phyloP scores from a whole-genome alignment of 352 stramenopile species.

The Pythium biforme region DNA sequence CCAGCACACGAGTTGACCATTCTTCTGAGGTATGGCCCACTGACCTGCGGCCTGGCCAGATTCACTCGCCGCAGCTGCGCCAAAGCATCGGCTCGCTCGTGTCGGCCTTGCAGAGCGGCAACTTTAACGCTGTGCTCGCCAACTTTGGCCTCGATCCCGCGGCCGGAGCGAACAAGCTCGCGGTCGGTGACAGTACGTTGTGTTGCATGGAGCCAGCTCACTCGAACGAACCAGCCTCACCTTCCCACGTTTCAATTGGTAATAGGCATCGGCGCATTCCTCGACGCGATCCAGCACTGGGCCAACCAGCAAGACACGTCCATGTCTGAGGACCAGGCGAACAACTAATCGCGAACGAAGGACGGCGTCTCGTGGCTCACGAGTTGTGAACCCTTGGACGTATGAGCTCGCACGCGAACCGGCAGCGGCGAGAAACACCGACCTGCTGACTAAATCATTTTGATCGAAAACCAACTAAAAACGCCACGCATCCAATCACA shows the following conservation, averaged over 20 bases:
- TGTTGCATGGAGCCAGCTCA: neutral
- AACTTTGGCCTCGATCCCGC: conserved; percentile 88
- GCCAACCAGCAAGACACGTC: conserved; percentile 52
- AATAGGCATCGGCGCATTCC: conserved; percentile 62
- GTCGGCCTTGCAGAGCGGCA: conserved; percentile 83
- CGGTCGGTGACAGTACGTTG: conserved; percentile 75
- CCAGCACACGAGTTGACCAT: too few species aligned
- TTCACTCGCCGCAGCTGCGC: conserved; percentile 83
- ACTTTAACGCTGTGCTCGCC: conserved; percentile 88
- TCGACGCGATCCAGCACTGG: conserved; percentile 78
- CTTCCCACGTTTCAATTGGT: neutral
- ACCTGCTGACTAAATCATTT: neutral
- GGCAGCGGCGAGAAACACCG: too few species aligned
- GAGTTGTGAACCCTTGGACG: too few species aligned
- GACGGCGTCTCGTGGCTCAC: too few species aligned
- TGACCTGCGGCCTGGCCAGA: conserved; percentile 26
- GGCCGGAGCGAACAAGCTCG: conserved; percentile 76
- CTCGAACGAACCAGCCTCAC: neutral
- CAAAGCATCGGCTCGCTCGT: conserved; percentile 87
- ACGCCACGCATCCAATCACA: too few species aligned
- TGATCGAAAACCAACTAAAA: neutral
- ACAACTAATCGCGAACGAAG: neutral
- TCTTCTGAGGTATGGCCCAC: neutral
- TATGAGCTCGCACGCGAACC: neutral
- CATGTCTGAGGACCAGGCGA: conserved; percentile 32